Evolutionary conservation across 345 rosid genomes (phyloP), one percentile per base, ranked within the genome.

Genomic region (Dipteronia dyeriana): DNA sequence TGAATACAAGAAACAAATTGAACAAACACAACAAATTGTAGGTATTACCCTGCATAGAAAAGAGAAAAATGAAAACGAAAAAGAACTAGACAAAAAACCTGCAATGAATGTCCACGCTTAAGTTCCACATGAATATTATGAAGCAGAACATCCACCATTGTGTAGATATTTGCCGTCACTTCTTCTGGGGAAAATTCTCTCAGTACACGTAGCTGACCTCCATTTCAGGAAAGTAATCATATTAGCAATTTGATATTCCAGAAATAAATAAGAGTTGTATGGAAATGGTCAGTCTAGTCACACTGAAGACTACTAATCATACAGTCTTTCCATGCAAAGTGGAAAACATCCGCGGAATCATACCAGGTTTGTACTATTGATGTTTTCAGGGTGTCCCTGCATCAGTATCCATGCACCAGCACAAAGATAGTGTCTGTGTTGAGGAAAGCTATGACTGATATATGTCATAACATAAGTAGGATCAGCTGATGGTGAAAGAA

Each of bases 351-450:
- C 38, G 64, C 9, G 63, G 22, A 74, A 60, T 45, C 77, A 39
- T 86, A 96, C 99, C 94, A 96, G 87, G 86, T 92, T 90, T 76
- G 86, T 84, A 82, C 93, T 90, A 81, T 94, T 96, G 78, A 96
- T 91, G 78, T 85, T 94, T 78, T 96, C 99, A 79, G 92, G 94
- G 79, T 83, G 98, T 76, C 95, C 94, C 78, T 89, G 97, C 98
- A 92, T 96, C 85, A 96, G 85, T 81, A 90, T 87, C 92, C 98
- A 94, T 69, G 99, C 95, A 68, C 99, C 99, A 79, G 98, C 95
- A 81, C 99, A 96, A 47, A 96, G 85, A 86, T 92, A 91, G 29
- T 90, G 91, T 49, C 98, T 91, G 73, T 96, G 99, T 80, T 83
- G 86, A 84, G 86, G 88, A 77, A 92, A 96, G 84, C 98, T 94